These are phyloP conservation scores for Megacollybia marginata DNA, from an alignment of 768 basidiomycete species.

Conservation along the genomic window DNA sequence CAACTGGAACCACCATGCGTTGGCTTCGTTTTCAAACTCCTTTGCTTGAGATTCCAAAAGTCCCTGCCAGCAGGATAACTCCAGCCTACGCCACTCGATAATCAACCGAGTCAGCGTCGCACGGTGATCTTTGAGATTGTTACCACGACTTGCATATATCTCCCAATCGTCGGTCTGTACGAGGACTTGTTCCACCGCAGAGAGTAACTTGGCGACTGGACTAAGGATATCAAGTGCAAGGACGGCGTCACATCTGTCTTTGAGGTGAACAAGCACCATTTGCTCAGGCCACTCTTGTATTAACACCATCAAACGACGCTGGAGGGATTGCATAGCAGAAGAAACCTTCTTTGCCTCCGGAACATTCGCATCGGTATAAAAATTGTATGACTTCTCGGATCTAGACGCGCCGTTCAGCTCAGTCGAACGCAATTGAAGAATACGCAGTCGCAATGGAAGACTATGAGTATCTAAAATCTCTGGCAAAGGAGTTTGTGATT, in stretches of 20 bases:
- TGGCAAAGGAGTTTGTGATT: conserved; percentile 21
- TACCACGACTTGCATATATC: conserved; percentile 87
- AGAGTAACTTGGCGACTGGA: conserved; percentile 76
- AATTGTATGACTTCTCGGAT: conserved; percentile 43
- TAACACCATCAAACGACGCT: conserved; percentile 44
- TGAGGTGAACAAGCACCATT: conserved; percentile 88
- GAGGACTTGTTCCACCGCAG: conserved; percentile 79
- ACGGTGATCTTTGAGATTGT: conserved; percentile 65
- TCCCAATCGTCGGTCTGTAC: conserved; percentile 95
- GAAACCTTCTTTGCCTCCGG: conserved; percentile 60
- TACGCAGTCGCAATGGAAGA: conserved; percentile 41
- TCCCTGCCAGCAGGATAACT: conserved; percentile 80
- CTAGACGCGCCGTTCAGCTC: conserved; percentile 19
- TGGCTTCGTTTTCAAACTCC: conserved; percentile 39
- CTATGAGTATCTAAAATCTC: conserved; percentile 44
- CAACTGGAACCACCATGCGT: conserved; percentile 86
- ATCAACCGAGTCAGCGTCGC: conserved; percentile 63
- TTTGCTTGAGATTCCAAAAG: conserved; percentile 67
- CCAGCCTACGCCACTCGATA: conserved; percentile 85
- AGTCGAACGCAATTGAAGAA: conserved; percentile 36
- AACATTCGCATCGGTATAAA: conserved; percentile 77
- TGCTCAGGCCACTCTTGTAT: conserved; percentile 92
- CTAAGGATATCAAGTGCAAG: conserved; percentile 53
- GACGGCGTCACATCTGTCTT: conserved; percentile 60
- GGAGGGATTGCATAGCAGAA: conserved; percentile 41